Conservation (phyloP, 2,329 filamentous ascomycete species). For the Pestalotiopsis sp. region DNA sequence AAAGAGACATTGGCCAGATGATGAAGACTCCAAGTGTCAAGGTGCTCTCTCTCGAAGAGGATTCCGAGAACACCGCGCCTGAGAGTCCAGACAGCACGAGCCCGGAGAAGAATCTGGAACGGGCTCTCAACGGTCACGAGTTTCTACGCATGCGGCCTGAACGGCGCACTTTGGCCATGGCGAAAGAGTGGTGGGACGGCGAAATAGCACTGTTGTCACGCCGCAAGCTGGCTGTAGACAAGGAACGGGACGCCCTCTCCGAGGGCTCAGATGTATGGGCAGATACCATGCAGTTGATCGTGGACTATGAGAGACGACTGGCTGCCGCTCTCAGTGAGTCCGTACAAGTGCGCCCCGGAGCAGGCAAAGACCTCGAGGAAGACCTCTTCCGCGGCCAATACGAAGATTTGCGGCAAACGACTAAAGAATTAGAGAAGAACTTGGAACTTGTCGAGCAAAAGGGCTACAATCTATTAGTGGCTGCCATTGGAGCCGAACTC, state of each 20-base stretch:
- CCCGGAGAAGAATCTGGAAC: constrained; percentile 22
- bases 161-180: constrained; percentile 71
- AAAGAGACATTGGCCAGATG: constrained; percentile 62
- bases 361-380: constrained; percentile 30
- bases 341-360: constrained; percentile 16
- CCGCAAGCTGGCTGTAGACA: constrained; percentile 58
- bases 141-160: constrained; percentile 66
- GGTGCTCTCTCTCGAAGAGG: constrained; percentile 36
- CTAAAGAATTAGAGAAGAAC: constrained; percentile 56
- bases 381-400: constrained; percentile 50
- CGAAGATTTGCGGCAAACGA: constrained; percentile 57
- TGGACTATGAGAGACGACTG: constrained; percentile 60
- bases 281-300: constrained; percentile 60
- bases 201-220: constrained; percentile 60
- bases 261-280: constrained; percentile 71
- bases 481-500: constrained; percentile 74
- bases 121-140: constrained; percentile 31
- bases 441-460: constrained; percentile 59
- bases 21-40: constrained; percentile 59
- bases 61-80: constrained; percentile 15
- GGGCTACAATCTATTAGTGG: constrained; percentile 75
- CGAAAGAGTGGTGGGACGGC: constrained; percentile 69
- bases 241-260: constrained; percentile 66
- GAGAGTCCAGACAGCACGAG: constrained; percentile 20
- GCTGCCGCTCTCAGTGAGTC: constrained; percentile 20